Evolutionary conservation across 148 eudicot species (phyloP), one percentile per base, ranked within the genome.

Genomic region (Cornus florida): DNA sequence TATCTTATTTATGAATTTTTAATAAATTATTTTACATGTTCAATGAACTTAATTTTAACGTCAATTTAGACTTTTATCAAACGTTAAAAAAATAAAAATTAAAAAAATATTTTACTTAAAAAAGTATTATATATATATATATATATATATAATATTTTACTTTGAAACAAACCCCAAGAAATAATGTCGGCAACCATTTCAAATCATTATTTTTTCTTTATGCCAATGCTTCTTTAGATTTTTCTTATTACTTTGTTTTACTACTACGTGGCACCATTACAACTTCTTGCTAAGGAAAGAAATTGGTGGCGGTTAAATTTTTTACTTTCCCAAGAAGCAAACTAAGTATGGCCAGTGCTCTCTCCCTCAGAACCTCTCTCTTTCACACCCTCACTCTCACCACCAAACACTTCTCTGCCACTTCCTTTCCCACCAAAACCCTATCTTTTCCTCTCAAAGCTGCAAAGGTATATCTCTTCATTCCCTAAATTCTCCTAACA

Each of bases 401-500:
- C 46, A 28, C 38, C 22, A 74, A 65, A 38, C 74, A 79, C 68
- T 70, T 74, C 33, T 75, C 78, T 69, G 35, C 31, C 79, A 39
- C 73, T 74, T 68, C 48, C 28, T 22, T 59, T 7, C 60, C 69
- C 69, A 3, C 38, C 69, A 72, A 82, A 62, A 41, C 81, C 59
- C 75, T 65, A 16, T 23, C 83, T 73, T 76, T 81, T 74, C 48
- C 56, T 77, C 80, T 78, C 79, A 88, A 81, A 84, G 85, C 89
- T 23, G 28, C 85, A 46, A 69, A n/a, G 77, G 87, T 82, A 28
- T 9, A 35, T 67, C 0, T 64, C 70, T 56, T 24, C 67, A 22
- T 19, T 23, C 31, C 75, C 19, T 22, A 19, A 3, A 62, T 1
- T 62, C 6, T n/a, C 66, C 23, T 17, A 0, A 28, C 28, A 28